phyloP scores from a whole-genome alignment of 805 yeast species.

The Candida lessepsii region DNA sequence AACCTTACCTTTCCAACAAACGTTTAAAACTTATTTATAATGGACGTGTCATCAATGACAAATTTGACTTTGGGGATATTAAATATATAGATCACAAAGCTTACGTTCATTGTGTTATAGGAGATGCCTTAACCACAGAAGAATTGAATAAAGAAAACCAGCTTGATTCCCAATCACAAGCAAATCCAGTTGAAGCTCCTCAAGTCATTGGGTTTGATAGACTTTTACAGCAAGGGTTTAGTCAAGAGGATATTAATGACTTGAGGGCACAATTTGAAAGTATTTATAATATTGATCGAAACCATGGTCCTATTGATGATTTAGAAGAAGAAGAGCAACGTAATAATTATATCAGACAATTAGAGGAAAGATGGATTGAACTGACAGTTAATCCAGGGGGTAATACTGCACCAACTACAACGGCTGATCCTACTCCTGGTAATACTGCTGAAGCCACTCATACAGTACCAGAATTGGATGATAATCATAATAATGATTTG shows the following conservation, averaged over 20 bases:
- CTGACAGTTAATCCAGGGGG: constrained; percentile 57
- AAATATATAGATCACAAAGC: constrained; percentile 22
- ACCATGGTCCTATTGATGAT: constrained; percentile 29
- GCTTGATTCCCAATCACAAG: constrained; percentile 49
- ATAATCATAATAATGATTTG: constrained; percentile 55
- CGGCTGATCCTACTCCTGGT: constrained; percentile 7
- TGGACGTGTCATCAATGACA: constrained; percentile 62
- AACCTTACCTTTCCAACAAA: constrained; percentile 30
- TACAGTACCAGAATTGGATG: constrained; percentile 29
- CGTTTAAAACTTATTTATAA: constrained; percentile 65
- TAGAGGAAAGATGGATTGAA: constrained; percentile 89
- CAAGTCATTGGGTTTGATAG: constrained; percentile 86
- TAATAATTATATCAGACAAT: constrained; percentile 47
- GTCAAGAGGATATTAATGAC: constrained; percentile 70
- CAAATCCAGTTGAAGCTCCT: constrained; percentile 54
- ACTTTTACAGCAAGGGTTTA: constrained; percentile 77
- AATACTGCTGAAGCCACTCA: constrained; percentile 11
- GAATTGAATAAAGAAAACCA: constrained; percentile 62
- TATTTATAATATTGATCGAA: constrained; percentile 52
- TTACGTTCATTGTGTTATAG: constrained; percentile 80
- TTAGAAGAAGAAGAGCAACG: constrained; percentile 43
- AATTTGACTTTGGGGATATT: constrained; percentile 52
- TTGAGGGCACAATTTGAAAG: constrained; percentile 72
- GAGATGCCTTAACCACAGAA: constrained; percentile 54
- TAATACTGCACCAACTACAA: constrained; percentile 19